These are phyloP conservation scores for Grigorovia humatica DNA, from an alignment of 805 yeast genomes.

Conservation along the genomic window DNA sequence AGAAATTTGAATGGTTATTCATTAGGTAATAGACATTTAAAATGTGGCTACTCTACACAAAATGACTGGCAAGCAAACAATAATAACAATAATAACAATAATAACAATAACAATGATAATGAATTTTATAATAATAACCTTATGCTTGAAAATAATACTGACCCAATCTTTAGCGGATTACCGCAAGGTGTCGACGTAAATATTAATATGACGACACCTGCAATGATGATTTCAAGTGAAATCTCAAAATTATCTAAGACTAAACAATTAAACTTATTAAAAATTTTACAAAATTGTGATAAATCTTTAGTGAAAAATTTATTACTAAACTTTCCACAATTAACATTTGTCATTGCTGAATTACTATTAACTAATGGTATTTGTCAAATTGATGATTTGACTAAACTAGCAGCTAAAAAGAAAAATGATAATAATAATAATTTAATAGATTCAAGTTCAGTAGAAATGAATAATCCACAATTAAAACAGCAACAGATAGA, in stretches of 20 bases:
- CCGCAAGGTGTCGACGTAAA: conserved; percentile 44
- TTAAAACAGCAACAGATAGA: conserved; percentile 32
- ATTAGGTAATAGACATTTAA: conserved; percentile 59
- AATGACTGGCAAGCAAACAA: conserved; percentile 20
- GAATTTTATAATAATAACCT: conserved; percentile 7
- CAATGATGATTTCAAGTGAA: conserved; percentile 30
- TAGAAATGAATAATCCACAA: conserved; percentile 9
- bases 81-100: background rate
- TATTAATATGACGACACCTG: conserved; percentile 30
- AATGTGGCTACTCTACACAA: conserved; percentile 67
- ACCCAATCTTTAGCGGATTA: conserved; percentile 34
- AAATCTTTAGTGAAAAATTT: conserved; percentile 51
- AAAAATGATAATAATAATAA: conserved; percentile 12
- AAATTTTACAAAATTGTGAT: conserved; percentile 43
- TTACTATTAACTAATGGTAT: conserved; percentile 37
- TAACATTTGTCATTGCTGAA: conserved; percentile 75
- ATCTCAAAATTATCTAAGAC: conserved; percentile 16
- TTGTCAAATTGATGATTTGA: conserved; percentile 26
- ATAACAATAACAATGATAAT: background rate
- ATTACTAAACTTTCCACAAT: conserved; percentile 65
- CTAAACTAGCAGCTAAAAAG: conserved; percentile 27
- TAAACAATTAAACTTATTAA: conserved; percentile 20
- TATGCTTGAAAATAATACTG: background rate
- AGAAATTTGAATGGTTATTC: conserved; percentile 73
- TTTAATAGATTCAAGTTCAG: conserved; percentile 2